phyloP scores from a whole-genome alignment of 2,329 filamentous ascomycete genomes.

The Ceratocystis huliohia region DNA sequence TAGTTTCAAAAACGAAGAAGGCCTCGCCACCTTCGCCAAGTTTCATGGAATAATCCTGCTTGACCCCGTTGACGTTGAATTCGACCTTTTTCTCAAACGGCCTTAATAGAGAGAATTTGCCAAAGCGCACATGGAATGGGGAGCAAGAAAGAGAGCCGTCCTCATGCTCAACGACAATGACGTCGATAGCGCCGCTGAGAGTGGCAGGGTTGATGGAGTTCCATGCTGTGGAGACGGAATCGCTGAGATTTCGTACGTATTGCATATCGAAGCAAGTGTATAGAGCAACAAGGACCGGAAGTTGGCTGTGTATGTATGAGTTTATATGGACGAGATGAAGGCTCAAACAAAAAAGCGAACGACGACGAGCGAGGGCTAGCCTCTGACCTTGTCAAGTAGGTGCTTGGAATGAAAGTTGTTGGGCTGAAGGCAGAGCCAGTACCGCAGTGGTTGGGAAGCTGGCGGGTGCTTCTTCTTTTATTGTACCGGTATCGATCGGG shows the following conservation, averaged over 20 bases:
- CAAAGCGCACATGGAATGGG: slow-evolving; percentile 96
- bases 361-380: background rate
- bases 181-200: slow-evolving; percentile 93
- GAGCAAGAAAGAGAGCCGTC: slow-evolving; percentile 85
- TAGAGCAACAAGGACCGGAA: background rate
- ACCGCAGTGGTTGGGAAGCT: background rate
- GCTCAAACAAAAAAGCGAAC: background rate
- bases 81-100: slow-evolving; percentile 98
- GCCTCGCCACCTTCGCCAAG: slow-evolving; percentile 93
- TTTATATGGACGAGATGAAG: slow-evolving; percentile 13
- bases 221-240: slow-evolving; percentile 96
- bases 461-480: background rate
- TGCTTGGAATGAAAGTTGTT: background rate
- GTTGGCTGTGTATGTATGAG: background rate
- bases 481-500: background rate
- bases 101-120: slow-evolving; percentile 90
- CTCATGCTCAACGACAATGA: slow-evolving; percentile 93
- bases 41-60: slow-evolving; percentile 96
- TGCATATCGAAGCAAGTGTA: slow-evolving; percentile 53
- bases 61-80: slow-evolving; percentile 83
- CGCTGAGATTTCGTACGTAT: slow-evolving; percentile 91
- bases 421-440: background rate
- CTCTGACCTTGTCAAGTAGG: background rate
- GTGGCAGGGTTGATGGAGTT: slow-evolving; percentile 98
- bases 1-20: slow-evolving; percentile 97